Conservation (phyloP, 2,329 filamentous ascomycete genomes). For the Monosporascus sp. region DNA sequence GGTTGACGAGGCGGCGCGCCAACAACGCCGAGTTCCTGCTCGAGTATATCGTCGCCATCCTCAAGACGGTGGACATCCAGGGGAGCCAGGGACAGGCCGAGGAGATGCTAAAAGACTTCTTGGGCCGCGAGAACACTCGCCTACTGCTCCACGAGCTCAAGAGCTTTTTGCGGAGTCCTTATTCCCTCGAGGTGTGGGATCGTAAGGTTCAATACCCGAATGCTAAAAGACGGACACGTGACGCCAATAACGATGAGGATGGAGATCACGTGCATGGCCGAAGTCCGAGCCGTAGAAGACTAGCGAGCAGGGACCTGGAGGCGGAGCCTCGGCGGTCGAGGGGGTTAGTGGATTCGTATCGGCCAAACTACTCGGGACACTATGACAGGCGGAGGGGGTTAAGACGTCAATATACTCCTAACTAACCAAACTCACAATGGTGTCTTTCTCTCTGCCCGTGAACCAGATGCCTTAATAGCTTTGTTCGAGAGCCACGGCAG, state of each 20-base stretch:
- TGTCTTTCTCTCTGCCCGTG: neutral
- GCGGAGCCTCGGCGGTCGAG: neutral
- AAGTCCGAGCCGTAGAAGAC: too few species aligned
- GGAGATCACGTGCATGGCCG: neutral
- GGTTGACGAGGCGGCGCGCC: slow-evolving; percentile 37
- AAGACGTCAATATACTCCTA: neutral
- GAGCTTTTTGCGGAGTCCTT: slow-evolving; percentile 79
- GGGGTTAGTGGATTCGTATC: neutral
- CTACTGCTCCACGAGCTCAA: slow-evolving; percentile 82
- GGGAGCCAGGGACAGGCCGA: slow-evolving; percentile 74
- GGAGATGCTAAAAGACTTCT: slow-evolving; percentile 70
- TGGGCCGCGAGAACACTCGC: slow-evolving; percentile 67
- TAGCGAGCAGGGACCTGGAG: neutral
- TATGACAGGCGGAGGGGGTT: neutral
- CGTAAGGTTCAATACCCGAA: slow-evolving; percentile 63
- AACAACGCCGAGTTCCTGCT: slow-evolving; percentile 79
- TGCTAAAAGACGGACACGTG: slow-evolving; percentile 8
- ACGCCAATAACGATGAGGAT: neutral
- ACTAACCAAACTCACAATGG: neutral
- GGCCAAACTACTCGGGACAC: neutral
- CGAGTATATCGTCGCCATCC: slow-evolving; percentile 77
- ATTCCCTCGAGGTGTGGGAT: slow-evolving; percentile 74
- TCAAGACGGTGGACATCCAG: slow-evolving; percentile 79
- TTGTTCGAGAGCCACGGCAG: too few species aligned
- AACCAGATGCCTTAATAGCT: neutral